Evolutionary conservation across 768 basidiomycete species (phyloP), one percentile per base, ranked within the genome.

Genomic region (Lactarius akahatsu): DNA sequence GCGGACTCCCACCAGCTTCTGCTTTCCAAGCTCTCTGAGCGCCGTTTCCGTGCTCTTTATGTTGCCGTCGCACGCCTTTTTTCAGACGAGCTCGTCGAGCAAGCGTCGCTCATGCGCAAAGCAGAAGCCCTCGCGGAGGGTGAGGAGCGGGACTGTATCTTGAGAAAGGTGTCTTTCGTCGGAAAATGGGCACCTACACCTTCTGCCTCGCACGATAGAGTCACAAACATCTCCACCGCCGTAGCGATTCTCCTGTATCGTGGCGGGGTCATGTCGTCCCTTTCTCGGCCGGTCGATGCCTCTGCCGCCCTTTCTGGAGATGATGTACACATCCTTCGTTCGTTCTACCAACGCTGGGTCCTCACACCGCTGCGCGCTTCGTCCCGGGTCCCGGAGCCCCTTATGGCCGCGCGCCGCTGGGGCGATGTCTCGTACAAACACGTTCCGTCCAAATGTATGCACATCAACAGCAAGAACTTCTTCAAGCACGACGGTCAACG

Each of bases 101-200:
- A 91, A 66, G 69, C 81, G n/a, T 59, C 70, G 2, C 68, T 80
- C 8, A 77, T 87, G 32, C 59, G 72, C 5, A 68, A 79, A 66
- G 70, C 81, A 15, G 69, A 78, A 7, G 61, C 72, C 1, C 75
- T 86, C 26, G 71, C 78, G 1, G 69, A 69, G 0, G 73, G 74
- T 10, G 72, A 73, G 1, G 74, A 74, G 57, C 73, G 68, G 0
- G 65, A 36, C 50, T 59, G 69, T 4, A 73, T 82, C 28, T 69
- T 81, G 7, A 79, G 75, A 66, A 75, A 78, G 38, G 76, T 91
- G 23, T 83, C 83, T 8, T 81, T 89, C 18, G 87, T 82, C 1
- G 80, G 81, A 1, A 92, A 91, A 74, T 91, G 89, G 89, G 88
- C 88, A 0, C 89, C 90, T 0, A 83, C 84, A 2, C 84, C 85